Evolutionary conservation across 805 yeast genomes (phyloP).

Genomic region (Zygoascus flipseniorum): DNA sequence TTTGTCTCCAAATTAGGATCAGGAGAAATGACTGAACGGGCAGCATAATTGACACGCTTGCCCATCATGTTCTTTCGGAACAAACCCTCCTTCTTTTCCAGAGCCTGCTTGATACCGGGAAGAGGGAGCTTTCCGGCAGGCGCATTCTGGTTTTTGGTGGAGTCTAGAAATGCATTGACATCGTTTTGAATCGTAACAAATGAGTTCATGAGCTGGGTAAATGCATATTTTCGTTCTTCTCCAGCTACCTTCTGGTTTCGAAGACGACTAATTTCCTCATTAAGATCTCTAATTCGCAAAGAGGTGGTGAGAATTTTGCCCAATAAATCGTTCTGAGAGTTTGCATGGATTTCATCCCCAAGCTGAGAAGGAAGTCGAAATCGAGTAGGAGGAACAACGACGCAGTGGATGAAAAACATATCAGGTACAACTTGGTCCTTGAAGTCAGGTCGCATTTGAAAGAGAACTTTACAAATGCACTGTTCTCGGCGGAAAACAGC

Average conservation of each 20-base stretch:
- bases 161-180: constrained; percentile 88
- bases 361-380: constrained; percentile 94
- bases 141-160: constrained; percentile 75
- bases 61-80: constrained; percentile 99
- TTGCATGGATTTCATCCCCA: constrained; percentile 95
- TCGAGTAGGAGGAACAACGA: constrained; percentile 93
- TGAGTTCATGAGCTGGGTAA: constrained; percentile 89
- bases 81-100: constrained; percentile 97
- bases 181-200: constrained; percentile 93
- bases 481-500: constrained; percentile 71
- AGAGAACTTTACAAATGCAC: constrained; percentile 56
- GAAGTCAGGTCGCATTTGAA: constrained; percentile 68
- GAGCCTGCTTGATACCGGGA: constrained; percentile 96
- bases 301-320: constrained; percentile 74
- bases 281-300: constrained; percentile 75
- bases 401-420: constrained; percentile 78
- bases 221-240: constrained; percentile 62
- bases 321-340: constrained; percentile 81
- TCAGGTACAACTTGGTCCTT: constrained; percentile 51
- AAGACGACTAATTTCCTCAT: constrained; percentile 64
- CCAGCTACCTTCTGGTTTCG: constrained; percentile 52
- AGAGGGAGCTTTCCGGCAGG: constrained; percentile 57
- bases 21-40: constrained; percentile 97
- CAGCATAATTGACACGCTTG: constrained; percentile 97
- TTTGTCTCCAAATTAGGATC: constrained; percentile 97